phyloP scores from a whole-genome alignment of 257 asterid genomes.

The Jasminum sambac region DNA sequence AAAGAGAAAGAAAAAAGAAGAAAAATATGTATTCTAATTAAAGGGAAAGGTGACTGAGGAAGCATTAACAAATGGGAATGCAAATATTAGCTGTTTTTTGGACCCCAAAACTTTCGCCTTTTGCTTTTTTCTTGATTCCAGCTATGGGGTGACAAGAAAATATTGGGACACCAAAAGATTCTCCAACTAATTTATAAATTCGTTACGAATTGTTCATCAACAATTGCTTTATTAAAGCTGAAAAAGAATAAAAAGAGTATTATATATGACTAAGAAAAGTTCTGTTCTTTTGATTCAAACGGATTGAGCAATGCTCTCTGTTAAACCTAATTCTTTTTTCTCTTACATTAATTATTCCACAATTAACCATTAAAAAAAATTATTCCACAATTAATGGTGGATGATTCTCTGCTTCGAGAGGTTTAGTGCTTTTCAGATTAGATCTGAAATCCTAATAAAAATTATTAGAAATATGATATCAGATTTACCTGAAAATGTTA shows the following conservation, averaged over 20 bases:
- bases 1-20: not conserved
- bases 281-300: not conserved
- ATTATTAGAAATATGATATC: too few species aligned
- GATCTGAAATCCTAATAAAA: too few species aligned
- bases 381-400: too few species aligned
- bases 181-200: not conserved
- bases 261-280: not conserved
- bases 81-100: slow-evolving; percentile 3
- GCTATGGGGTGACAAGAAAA: not conserved
- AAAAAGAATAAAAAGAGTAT: not conserved
- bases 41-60: not conserved
- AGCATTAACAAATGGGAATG: not conserved
- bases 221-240: slow-evolving; percentile 5
- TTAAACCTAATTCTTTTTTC: too few species aligned
- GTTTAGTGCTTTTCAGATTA: too few species aligned
- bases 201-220: not conserved
- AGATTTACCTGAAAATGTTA: too few species aligned
- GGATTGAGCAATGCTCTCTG: not conserved
- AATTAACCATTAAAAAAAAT: too few species aligned
- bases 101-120: not conserved
- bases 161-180: slow-evolving; percentile 4
- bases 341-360: too few species aligned
- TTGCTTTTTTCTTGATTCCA: not conserved
- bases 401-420: too few species aligned
- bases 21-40: not conserved